Conservation (phyloP, 1,284 basidiomycete species). For the Erythrobasidium hasegawianum region DNA sequence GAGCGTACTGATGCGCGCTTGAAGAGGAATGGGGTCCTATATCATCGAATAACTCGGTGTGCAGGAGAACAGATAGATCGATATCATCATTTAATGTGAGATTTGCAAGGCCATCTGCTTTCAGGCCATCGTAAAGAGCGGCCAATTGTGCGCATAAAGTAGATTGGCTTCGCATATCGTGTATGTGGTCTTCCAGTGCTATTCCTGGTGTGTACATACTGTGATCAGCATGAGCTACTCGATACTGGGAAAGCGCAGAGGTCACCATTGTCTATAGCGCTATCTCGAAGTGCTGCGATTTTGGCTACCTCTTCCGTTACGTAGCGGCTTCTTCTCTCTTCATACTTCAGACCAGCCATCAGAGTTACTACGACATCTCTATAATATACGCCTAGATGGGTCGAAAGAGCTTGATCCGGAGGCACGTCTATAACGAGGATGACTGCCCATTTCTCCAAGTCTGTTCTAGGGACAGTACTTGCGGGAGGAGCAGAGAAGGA, state of each 20-base stretch:
- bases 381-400: constrained; percentile 76
- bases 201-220: not conserved
- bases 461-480: constrained; percentile 47
- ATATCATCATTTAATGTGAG: constrained; percentile 36
- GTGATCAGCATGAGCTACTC: not conserved
- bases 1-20: too few relatives aligned
- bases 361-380: constrained; percentile 50
- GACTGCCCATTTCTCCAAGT: constrained; percentile 77
- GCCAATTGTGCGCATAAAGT: constrained; percentile 28
- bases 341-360: constrained; percentile 83
- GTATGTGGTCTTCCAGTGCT: constrained; percentile 16
- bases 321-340: constrained; percentile 65
- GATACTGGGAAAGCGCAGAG: not conserved
- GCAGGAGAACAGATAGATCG: constrained; percentile 35
- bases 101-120: constrained; percentile 15
- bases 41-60: constrained; percentile 23
- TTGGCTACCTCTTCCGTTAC: constrained; percentile 62
- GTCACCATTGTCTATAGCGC: constrained; percentile 43
- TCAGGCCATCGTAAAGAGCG: constrained; percentile 22
- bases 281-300: constrained; percentile 66
- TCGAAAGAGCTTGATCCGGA: constrained; percentile 63
- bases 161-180: constrained; percentile 1
- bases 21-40: not conserved
- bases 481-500: constrained; percentile 7
- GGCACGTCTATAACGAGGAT: constrained; percentile 76